Evolutionary conservation across 2,329 filamentous ascomycete species (phyloP), one percentile per base, ranked within the genome.

Genomic region (Ascochyta viciae-villosae): DNA sequence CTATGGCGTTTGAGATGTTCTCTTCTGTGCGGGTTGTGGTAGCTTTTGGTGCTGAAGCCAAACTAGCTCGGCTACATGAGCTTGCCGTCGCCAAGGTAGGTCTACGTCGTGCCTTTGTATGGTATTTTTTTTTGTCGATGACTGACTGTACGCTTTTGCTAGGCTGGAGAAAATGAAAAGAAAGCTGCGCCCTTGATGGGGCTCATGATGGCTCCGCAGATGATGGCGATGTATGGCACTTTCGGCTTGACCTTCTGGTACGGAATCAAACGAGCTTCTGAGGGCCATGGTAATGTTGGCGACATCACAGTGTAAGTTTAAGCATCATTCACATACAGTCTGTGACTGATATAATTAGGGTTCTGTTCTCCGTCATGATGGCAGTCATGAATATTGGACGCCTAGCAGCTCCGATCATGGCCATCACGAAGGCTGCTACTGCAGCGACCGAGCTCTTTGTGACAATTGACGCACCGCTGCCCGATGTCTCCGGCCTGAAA

Each of bases 211-310:
- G 58, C 68, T 5, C 74, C 74, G 2, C 60, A 63, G 6, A 71
- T 76, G 65, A 60, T 74, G 43, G 66, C 67, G 0, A 72, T 71
- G 64, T 77, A 75, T 46, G 75, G 68, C 0, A 74, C 67, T 0
- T 76, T 76, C 47, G 74, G 68, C 3, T 64, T 77, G 13, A 67
- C 74, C 0, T 77, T 77, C 37, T 77, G 74, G 74, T 77, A 73
- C 50, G 75, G 74, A 2, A 72, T 76, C 50, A 67, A 70, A 39
- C 72, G 73, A 46, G 74, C 69, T 26, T 64, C 56, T 12, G 64
- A 70, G 26, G 74, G 74, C 1, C 60, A 73, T 12, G 47, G 58
- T 4, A 57, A 71, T 45, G 61, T 76, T n/a, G 69, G 71, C 6
- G 55, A 62, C 10, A 75, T 77, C 31, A 65, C 70, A n/a, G 67